phyloP scores from a whole-genome alignment of 305 asterid species.

The Lippia alba region DNA sequence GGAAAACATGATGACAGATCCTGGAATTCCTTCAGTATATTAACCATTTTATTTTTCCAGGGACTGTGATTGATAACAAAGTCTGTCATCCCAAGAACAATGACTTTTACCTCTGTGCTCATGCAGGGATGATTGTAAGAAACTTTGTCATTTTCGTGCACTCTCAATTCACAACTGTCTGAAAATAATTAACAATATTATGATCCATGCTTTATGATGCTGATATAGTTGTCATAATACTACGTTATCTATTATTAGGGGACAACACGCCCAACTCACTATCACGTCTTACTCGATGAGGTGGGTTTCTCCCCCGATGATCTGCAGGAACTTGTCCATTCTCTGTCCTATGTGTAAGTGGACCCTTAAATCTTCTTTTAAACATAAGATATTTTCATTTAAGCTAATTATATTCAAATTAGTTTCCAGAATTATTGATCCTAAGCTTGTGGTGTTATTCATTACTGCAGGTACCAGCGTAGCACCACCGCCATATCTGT shows the following conservation, averaged over 20 bases:
- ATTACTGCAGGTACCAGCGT: constrained; percentile 67
- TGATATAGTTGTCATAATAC: no score
- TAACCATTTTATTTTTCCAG: constrained; percentile 48
- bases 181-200: no score
- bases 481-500: constrained; percentile 87
- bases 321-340: constrained; percentile 83
- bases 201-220: no score
- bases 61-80: constrained; percentile 84
- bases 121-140: constrained; percentile 91
- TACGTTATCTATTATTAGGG: constrained; percentile 51
- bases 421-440: neutral
- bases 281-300: constrained; percentile 78
- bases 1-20: neutral
- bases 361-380: neutral
- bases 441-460: neutral
- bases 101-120: constrained; percentile 92
- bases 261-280: constrained; percentile 88
- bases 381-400: neutral
- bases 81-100: constrained; percentile 91
- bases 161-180: no score
- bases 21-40: neutral
- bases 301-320: constrained; percentile 83
- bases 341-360: constrained; percentile 91
- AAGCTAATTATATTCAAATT: neutral
- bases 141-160: no score